Base-by-base conservation (phyloP, 495 filamentous ascomycete genomes). In the Talaromyces wortmannii region DNA sequence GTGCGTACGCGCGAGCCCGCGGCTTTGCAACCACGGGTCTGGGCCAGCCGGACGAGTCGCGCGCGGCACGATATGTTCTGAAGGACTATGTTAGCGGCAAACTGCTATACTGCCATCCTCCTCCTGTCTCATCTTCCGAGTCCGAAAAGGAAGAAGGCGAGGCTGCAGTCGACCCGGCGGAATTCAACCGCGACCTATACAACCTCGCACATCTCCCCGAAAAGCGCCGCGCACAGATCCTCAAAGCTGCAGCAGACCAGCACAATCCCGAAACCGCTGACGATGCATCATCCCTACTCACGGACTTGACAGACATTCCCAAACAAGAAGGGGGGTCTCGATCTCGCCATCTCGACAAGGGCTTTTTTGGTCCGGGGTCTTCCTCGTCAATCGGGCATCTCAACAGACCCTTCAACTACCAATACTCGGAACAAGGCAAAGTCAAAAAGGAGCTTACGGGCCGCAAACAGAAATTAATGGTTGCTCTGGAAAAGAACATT, bases 71-170 rank as follows among this genome's bases (percentile, higher is more conserved):
- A 51, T 88, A 89, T 56, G 75, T 99, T 12, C 81, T 99, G 15
- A 99, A 99, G 68, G 95, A 99, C 73, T 97, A 96, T 62, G 94
- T 99, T 55, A 95, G 84, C 63, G 95, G 95, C 53, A 97, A 96
- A 70, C 82, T 99, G 3, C 80, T 96, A 7, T 97, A 87, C 77
- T 90, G 89, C 61, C 84, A 92, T 61, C 92, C 95, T 12, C 95
- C 95, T 0, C 91, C 90, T 1, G 53, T 57, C 7, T 44, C 55
- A 12, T 45, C 44, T 36, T 15, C 52, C 15, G 30, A 16, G 33
- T 17, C 43, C 2, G 49, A 58, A 29, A 50, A 55, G 12, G 50
- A 57, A 0, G 70, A 73, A 43, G 72, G 68, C n/a, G 78, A 85
- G 42, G 72, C 78, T 0, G 73, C 76, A 17, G 83, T 86, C 54